Base-by-base conservation (phyloP, 2,329 filamentous ascomycete genomes). In the Ilyonectria destructans region DNA sequence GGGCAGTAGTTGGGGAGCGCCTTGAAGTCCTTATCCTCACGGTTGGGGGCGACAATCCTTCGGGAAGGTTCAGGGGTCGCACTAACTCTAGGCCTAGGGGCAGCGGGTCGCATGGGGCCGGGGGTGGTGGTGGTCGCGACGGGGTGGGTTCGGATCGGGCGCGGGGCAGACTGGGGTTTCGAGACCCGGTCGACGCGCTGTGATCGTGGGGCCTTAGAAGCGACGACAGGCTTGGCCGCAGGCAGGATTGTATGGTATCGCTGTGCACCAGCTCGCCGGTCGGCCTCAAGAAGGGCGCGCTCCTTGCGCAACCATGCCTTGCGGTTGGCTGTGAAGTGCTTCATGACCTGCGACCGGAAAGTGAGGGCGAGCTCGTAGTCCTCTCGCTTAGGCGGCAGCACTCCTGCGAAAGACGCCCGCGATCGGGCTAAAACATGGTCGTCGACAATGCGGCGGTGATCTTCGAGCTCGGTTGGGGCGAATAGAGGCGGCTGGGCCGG, bases 11-110 rank as follows among this genome's bases (percentile, higher is more conserved):
- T 90, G 6, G 88, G 87, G 35, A 97, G 85, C 4, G 89, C 85
- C 52, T 87, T 85, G 81, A 93, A 97, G 80, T 97, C 92, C 78
- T 93, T 94, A 78, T 97, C 94, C 79, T 96, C 94, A 37, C 93
- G 88, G 74, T 91, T 95, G 19, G 90, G 89, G 29, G 90, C 89
- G 21, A 89, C 82, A 54, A 84, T 81, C 75, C 90, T 80, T 51
- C 85, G 83, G 71, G 85, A 78, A 2, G 86, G 84, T 71, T 88
- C 86, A 6, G 86, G 86, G 7, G 85, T 87, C 26, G 81, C 78
- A 75, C 84, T 86, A 58, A 82, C 75, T 51, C 81, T 82, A 43
- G 77, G 70, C 35, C 63, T 60, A 6, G 52, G n/a, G 12, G 77
- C 48, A 66, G 76, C 40, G 75, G 73, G 60, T 76, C 77, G 43